Evolutionary conservation across 192 early-diverging fungal genomes (phyloP).

Genomic region (Podochytrium sp.): DNA sequence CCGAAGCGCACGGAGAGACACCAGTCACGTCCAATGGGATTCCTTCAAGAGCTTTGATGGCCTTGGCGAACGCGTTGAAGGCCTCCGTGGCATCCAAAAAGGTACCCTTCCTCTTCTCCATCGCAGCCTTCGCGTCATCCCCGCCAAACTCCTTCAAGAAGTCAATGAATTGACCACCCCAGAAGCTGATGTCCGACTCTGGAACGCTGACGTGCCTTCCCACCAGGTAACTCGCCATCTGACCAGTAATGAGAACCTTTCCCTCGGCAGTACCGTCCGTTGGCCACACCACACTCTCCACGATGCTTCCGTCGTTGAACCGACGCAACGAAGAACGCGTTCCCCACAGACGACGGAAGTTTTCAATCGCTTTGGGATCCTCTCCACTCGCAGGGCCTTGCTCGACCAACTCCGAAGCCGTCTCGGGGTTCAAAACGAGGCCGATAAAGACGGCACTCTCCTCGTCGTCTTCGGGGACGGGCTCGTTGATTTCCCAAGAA

Average conservation of each 20-base stretch:
- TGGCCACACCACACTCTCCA: slow-evolving; percentile 85
- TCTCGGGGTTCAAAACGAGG: slow-evolving; percentile 70
- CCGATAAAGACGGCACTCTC: slow-evolving; percentile 56
- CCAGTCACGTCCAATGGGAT: slow-evolving; percentile 70
- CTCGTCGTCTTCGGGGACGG: slow-evolving; percentile 36
- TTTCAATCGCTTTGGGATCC: slow-evolving; percentile 59
- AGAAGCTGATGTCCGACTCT: slow-evolving; percentile 50
- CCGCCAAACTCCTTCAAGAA: slow-evolving; percentile 59
- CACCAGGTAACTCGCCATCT: slow-evolving; percentile 80
- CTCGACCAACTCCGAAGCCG: slow-evolving; percentile 77
- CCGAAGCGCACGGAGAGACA: slow-evolving; percentile 60
- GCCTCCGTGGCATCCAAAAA: slow-evolving; percentile 72
- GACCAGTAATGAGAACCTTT: slow-evolving; percentile 73
- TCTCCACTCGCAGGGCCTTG: slow-evolving; percentile 78
- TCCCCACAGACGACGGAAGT: slow-evolving; percentile 89
- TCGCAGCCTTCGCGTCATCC: neutral
- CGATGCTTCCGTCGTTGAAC: slow-evolving; percentile 92
- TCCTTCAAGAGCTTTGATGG: slow-evolving; percentile 62
- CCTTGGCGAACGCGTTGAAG: slow-evolving; percentile 68
- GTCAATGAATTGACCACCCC: slow-evolving; percentile 70
- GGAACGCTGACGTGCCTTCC: slow-evolving; percentile 69
- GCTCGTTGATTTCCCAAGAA: slow-evolving; percentile 25
- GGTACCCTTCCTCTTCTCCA: slow-evolving; percentile 33
- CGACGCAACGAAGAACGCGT: slow-evolving; percentile 84
- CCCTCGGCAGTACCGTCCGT: slow-evolving; percentile 57